phyloP scores from a whole-genome alignment of 306 rosid species.

The Leucaena leucocephala region DNA sequence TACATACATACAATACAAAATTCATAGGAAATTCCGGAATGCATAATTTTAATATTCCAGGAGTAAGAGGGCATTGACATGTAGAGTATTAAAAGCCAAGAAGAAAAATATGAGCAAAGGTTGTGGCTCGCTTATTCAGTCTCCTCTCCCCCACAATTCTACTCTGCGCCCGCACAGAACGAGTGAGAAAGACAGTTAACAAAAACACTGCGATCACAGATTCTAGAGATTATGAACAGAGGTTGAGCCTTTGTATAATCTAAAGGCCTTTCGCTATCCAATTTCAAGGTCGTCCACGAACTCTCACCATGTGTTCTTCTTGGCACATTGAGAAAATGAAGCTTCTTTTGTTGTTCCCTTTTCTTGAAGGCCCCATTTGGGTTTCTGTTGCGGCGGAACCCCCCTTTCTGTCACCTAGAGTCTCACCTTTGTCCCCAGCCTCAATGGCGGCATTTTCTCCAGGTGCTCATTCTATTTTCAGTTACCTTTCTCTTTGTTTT shows the following conservation, averaged over 20 bases:
- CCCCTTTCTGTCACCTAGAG: conserved; percentile 43
- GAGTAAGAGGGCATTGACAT: not conserved
- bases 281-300: conserved; percentile 16
- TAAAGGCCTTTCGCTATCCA: conserved; percentile 9
- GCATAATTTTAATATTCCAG: not conserved
- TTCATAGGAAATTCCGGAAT: not conserved
- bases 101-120: conserved; percentile 6
- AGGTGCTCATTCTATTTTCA: conserved; percentile 36
- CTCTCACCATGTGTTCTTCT: conserved; percentile 33
- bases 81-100: not conserved
- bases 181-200: conserved; percentile 29
- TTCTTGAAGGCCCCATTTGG: conserved; percentile 50
- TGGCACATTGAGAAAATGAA: conserved; percentile 31
- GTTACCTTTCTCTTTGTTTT: not conserved
- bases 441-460: conserved; percentile 70
- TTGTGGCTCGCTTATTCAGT: conserved; percentile 27
- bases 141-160: conserved; percentile 17
- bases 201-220: not conserved
- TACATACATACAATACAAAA: not conserved
- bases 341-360: conserved; percentile 43
- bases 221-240: conserved; percentile 1
- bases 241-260: not conserved
- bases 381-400: conserved; percentile 48
- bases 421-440: conserved; percentile 53
- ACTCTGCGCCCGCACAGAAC: conserved; percentile 14